Conservation (phyloP, 2,329 filamentous ascomycete genomes). For the Aureobasidium sp. region DNA sequence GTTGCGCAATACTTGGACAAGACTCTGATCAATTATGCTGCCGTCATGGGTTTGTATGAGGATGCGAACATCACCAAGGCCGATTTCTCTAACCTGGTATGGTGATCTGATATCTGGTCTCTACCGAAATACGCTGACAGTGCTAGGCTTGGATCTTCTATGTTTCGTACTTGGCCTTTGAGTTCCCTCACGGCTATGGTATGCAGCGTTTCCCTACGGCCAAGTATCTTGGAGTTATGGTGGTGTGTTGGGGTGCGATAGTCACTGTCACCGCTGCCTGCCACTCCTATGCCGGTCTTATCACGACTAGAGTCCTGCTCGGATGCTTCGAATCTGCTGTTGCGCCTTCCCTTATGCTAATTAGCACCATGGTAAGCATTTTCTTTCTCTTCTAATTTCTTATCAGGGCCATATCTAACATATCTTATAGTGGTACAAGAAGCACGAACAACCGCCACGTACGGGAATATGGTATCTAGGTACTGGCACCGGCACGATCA, state of each 20-base stretch:
- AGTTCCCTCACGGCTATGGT: conserved; percentile 39
- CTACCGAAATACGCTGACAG: background rate
- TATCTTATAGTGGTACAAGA: conserved; percentile 25
- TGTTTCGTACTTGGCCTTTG: conserved; percentile 31
- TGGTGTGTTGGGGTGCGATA: conserved; percentile 43
- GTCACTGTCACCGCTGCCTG: conserved; percentile 44
- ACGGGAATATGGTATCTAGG: conserved; percentile 62
- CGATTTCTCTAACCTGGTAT: conserved; percentile 30
- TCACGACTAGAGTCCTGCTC: conserved; percentile 45
- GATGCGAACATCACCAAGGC: conserved; percentile 30
- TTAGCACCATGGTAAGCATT: conserved; percentile 48
- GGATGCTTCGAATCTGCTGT: conserved; percentile 50
- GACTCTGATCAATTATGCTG: conserved; percentile 36
- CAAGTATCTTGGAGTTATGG: conserved; percentile 44
- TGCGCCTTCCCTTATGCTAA: conserved; percentile 48
- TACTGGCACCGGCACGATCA: conserved; percentile 51
- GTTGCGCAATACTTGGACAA: conserved; percentile 38
- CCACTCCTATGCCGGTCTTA: conserved; percentile 45
- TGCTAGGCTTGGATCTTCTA: conserved; percentile 29
- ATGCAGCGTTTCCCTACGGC: conserved; percentile 49
- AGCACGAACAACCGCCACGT: conserved; percentile 52
- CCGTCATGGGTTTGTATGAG: conserved; percentile 36
- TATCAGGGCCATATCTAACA: too few relatives aligned
- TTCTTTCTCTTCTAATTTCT: background rate
- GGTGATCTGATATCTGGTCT: conserved; percentile 22